Evolutionary conservation across 345 rosid genomes (phyloP).

Genomic region (Hypericum androsaemum): DNA sequence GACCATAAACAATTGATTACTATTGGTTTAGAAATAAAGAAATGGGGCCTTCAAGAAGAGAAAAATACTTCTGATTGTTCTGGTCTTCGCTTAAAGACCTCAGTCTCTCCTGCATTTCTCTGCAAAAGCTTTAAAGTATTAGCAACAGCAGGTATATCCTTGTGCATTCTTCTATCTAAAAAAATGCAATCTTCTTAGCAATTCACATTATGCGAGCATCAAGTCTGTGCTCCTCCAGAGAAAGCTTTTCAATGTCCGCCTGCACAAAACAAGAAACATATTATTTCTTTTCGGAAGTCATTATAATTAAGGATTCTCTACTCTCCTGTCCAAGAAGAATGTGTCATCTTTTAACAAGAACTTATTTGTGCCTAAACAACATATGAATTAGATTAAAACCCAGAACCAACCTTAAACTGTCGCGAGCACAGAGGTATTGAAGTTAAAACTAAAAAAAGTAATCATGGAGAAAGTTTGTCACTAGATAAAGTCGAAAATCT

Average conservation of each 20-base stretch:
- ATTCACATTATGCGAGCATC: slow-evolving; percentile 78
- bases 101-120: slow-evolving; percentile 72
- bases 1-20: slow-evolving; percentile 1
- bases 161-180: slow-evolving; percentile 12
- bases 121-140: slow-evolving; percentile 33
- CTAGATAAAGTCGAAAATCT: slow-evolving; percentile 9
- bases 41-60: slow-evolving; percentile 4
- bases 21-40: not conserved
- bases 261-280: slow-evolving; percentile 23
- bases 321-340: too few species aligned
- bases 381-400: too few species aligned
- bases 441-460: not conserved
- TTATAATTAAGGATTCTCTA: too few species aligned
- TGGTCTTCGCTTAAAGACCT: slow-evolving; percentile 72
- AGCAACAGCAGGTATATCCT: slow-evolving; percentile 21
- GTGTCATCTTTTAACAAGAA: too few species aligned
- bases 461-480: not conserved
- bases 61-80: slow-evolving; percentile 57
- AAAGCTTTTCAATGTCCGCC: slow-evolving; percentile 68
- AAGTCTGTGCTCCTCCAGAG: slow-evolving; percentile 53
- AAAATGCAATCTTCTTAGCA: slow-evolving; percentile 9
- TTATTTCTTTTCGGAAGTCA: not conserved
- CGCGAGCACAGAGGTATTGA: too few species aligned
- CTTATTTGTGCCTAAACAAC: too few species aligned
- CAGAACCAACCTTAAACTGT: too few species aligned